Evolutionary conservation across 169 alveolate species (phyloP).

Genomic region (Cryptosporidium andersoni): DNA sequence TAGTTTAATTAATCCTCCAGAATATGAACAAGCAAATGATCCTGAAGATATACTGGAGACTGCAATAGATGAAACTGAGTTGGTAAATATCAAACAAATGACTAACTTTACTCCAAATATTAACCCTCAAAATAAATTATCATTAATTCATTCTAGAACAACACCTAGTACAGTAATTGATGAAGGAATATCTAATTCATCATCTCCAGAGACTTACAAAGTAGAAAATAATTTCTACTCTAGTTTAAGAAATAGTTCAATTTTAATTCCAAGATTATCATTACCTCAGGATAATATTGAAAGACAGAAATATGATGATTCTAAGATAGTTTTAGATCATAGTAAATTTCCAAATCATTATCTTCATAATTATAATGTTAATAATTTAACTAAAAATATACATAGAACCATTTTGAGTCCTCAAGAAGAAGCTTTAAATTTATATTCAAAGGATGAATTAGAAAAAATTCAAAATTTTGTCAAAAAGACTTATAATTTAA

Average conservation of each 20-base stretch:
- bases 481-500: constrained; percentile 21
- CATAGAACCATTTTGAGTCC: constrained; percentile 52
- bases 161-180: no score
- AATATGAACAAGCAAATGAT: constrained; percentile 30
- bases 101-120: no score
- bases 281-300: no score
- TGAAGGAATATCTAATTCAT: no score
- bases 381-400: constrained; percentile 23
- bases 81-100: no score
- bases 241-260: no score
- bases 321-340: background rate
- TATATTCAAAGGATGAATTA: constrained; percentile 60
- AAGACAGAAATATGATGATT: no score
- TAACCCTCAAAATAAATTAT: background rate
- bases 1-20: constrained; percentile 4
- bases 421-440: constrained; percentile 29
- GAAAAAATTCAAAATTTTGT: constrained; percentile 35
- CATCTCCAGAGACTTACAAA: no score
- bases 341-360: constrained; percentile 5
- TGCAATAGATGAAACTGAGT: background rate
- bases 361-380: constrained; percentile 53
- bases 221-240: no score
- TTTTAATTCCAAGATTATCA: no score
- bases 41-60: constrained; percentile 42
- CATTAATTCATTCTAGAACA: no score